These are phyloP conservation scores for Gracilaria vermiculophylla DNA, from an alignment of 23 red algal species.

Conservation along the genomic window DNA sequence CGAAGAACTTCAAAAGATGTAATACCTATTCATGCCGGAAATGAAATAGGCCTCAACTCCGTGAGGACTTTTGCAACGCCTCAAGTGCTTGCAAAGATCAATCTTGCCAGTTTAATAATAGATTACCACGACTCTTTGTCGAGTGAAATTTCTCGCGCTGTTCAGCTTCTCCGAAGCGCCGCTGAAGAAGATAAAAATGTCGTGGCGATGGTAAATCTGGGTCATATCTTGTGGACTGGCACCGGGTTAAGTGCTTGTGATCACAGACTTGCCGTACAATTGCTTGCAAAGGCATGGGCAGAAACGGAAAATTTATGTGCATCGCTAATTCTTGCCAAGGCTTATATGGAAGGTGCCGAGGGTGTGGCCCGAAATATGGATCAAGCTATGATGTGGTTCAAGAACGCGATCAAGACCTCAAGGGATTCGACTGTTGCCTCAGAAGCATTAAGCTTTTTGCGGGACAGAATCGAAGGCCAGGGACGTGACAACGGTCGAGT, in stretches of 20 bases:
- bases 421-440: background rate
- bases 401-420: constrained; percentile 6
- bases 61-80: background rate
- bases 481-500: background rate
- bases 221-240: background rate
- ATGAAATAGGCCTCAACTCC: background rate
- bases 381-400: constrained; percentile 10
- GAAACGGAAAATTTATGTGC: constrained; percentile 17
- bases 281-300: background rate
- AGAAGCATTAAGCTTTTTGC: background rate
- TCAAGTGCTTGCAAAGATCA: background rate
- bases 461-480: background rate
- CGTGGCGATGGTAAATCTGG: constrained; percentile 15
- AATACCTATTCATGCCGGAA: background rate
- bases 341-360: constrained; percentile 8
- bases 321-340: background rate
- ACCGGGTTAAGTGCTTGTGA: background rate
- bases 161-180: background rate
- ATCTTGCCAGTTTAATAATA: background rate
- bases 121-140: background rate
- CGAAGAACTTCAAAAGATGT: background rate
- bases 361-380: constrained; percentile 20
- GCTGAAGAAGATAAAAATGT: background rate
- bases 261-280: background rate
- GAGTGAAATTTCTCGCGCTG: background rate